Conservation (phyloP, 75 land plant genomes). For the Cupressus sempervirens region DNA sequence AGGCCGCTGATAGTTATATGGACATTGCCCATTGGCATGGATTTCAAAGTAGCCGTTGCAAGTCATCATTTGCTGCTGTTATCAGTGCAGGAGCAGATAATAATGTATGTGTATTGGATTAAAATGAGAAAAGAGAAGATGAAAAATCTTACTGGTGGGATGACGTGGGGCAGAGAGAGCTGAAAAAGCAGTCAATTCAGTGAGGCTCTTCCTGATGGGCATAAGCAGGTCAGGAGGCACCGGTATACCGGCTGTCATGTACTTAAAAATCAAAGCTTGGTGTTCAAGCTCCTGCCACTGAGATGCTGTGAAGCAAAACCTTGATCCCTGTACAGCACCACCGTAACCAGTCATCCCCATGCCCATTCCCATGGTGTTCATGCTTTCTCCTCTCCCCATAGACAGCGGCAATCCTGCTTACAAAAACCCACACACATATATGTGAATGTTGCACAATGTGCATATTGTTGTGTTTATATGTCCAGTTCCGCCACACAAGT, state of each 20-base stretch:
- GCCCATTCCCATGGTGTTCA: neutral
- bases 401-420: neutral
- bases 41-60: neutral
- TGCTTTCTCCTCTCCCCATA: neutral
- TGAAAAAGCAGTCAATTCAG: slow-evolving; percentile 11
- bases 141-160: slow-evolving; percentile 1
- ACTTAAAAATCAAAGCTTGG: slow-evolving; percentile 90
- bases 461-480: neutral
- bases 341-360: slow-evolving; percentile 15
- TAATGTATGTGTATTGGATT: neutral
- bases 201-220: slow-evolving; percentile 52
- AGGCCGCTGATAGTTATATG: neutral
- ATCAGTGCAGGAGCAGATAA: neutral
- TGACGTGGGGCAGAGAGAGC: neutral
- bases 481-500: too few species aligned
- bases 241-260: slow-evolving; percentile 66
- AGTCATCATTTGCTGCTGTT: neutral
- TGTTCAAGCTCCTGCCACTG: slow-evolving; percentile 93
- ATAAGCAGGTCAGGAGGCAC: slow-evolving; percentile 66
- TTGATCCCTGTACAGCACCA: slow-evolving; percentile 27
- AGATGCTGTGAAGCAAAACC: slow-evolving; percentile 53
- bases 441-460: neutral
- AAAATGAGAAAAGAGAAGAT: neutral
- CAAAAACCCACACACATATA: neutral
- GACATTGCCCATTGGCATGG: neutral